Base-by-base conservation (phyloP, 2,329 filamentous ascomycete genomes). In the Phialophora tarda region DNA sequence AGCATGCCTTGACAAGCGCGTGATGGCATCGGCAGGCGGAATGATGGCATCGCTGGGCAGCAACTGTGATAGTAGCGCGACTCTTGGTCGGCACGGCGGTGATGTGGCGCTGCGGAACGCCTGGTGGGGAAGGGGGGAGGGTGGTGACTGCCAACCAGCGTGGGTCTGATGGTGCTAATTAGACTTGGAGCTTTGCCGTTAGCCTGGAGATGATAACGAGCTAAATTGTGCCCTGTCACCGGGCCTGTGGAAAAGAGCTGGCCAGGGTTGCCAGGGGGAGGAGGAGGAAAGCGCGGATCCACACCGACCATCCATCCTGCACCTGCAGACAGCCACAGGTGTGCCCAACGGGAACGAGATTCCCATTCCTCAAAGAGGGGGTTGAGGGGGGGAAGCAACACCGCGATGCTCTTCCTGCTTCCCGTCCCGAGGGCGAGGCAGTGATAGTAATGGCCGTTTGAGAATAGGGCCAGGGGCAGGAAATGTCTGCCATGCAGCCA, bases 1-100 rank as follows among this genome's bases (percentile, higher is more conserved):
- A 66, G 62, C 55, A 66, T 62, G 57, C 63, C 64, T 55, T 65
- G 59, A 58, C 63, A 66, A 65, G 65, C 65, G 68, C 68, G 65
- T 67, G 64, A 67, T 67, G 65, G 65, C 59, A 60, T 65, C 65
- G 60, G 50, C 60, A 63, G 58, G 65, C 68, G 68, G 68, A 65
- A 70, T 70, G 62, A 64, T 68, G 65, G 59, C 68, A 70, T 66
- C 63, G 34, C 68, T 70, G 68, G 68, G 68, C 63, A 70, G 62
- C 65, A 66, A 66, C 57, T 48, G 61, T 64, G 59, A 66, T 70
- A 21, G 28, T 55, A 68, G 68, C 63, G 65, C 61, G 56, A 23
- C 54, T 38, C 38, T 48, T 38, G 50, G 59, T 61, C 58, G 44
- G 47, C 60, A 68, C 63, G 68, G 59, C 38, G 48, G 54, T 70